Evolutionary conservation across 2,329 filamentous ascomycete genomes (phyloP), one percentile per base, ranked within the genome.

Genomic region (Diaporthe helianthi): DNA sequence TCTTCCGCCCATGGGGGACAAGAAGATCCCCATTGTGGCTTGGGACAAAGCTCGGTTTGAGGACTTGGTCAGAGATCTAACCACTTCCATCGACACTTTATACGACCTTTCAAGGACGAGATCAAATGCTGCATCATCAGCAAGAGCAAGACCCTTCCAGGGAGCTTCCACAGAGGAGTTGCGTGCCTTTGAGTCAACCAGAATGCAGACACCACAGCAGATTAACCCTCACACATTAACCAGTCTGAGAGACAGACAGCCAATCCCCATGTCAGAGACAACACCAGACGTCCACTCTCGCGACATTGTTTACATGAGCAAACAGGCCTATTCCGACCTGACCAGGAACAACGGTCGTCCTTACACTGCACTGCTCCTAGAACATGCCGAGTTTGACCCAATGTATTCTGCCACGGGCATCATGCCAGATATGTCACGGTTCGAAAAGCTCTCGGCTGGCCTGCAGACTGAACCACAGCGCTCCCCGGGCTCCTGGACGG

Each of bases 41-140:
- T 92, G 89, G 85, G 89, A 93, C 79, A 91, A 90, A 77, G 82
- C 83, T n/a, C 87, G 90, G 67, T 94, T 94, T 74, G 89, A 92
- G 74, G 91, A 93, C 74, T 82, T 94, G 17, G 86, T 94, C 47
- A 86, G 87, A 72, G 92, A 94, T 75, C 82, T 94, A 72, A 94
- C 91, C 19, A 87, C 88, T 7, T 93, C 91, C 2, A 93, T 94
- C 77, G 92, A 94, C 78, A 93, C 90, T 0, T 84, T 95, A 1
- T 94, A 92, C 77, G 91, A 94, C 75, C 83, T 94, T 17, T 93
- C 92, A 0, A 83, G 89, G 61, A 91, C 90, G 17, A 84, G 91
- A 24, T 83, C 85, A 0, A 84, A 84, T 1, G 81, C 79, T 1
- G 78, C 80, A 3, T 76, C 79, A 5, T 75, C 75, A 69, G 74